Evolutionary conservation across 2,329 filamentous ascomycete species (phyloP).

Genomic region (Colletotrichum sp.): DNA sequence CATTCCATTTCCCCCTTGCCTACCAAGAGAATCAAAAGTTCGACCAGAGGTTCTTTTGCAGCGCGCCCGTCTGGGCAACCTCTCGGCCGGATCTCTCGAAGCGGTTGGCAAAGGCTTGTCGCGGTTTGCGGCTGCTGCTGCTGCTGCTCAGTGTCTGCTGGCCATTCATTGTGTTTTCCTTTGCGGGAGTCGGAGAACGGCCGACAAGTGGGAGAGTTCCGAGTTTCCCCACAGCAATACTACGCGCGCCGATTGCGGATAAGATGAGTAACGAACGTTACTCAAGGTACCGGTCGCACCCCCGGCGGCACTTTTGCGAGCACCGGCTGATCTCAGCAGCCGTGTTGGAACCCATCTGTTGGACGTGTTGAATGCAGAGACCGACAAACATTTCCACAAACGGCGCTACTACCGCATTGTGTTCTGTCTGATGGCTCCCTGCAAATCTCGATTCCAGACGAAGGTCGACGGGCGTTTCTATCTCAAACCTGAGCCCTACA

Average conservation of each 20-base stretch:
- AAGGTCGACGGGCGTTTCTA: neutral
- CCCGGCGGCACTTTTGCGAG: neutral
- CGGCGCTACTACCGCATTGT: neutral
- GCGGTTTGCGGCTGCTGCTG: neutral
- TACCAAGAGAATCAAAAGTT: constrained; percentile 11
- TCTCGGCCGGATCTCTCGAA: constrained; percentile 7
- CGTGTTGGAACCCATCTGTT: neutral
- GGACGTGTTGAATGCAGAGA: neutral
- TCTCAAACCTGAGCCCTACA: neutral
- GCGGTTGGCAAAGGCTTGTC: constrained; percentile 7
- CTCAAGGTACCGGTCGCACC: neutral
- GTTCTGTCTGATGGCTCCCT: neutral
- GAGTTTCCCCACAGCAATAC: neutral
- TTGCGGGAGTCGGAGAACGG: neutral
- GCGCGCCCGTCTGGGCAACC: neutral
- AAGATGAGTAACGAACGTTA: neutral
- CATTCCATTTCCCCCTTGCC: neutral
- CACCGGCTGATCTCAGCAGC: neutral
- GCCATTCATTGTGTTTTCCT: neutral
- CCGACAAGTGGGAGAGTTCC: neutral
- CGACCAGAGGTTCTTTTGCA: neutral
- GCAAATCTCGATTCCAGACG: neutral
- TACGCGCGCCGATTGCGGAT: neutral
- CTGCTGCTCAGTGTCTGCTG: no score
- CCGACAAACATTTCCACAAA: neutral